phyloP scores from a whole-genome alignment of 345 rosid genomes.

The Ailanthus altissimus region DNA sequence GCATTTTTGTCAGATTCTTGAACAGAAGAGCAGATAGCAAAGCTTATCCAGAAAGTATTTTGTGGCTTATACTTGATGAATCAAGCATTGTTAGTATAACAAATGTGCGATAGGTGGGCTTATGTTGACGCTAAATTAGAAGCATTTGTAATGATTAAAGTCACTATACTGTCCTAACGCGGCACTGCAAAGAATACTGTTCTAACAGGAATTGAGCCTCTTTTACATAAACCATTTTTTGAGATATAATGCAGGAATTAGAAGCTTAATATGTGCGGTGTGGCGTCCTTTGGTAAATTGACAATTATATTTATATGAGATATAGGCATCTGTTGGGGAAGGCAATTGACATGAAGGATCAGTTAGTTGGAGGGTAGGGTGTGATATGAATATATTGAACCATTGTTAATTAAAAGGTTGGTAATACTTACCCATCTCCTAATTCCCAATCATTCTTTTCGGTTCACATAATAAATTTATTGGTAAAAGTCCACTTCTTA shows the following conservation, averaged over 20 bases:
- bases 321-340: constrained; percentile 38
- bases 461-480: constrained; percentile 53
- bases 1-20: not conserved
- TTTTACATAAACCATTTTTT: not conserved
- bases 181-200: too few relatives aligned
- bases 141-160: not conserved
- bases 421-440: constrained; percentile 84
- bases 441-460: constrained; percentile 70
- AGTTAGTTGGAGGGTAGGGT: constrained; percentile 70
- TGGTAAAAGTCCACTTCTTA: constrained; percentile 52
- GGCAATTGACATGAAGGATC: constrained; percentile 61
- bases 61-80: not conserved
- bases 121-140: not conserved
- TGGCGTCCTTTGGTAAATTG: not conserved
- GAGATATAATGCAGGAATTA: not conserved
- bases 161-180: not conserved
- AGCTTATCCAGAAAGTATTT: not conserved
- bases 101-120: too few relatives aligned
- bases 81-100: too few relatives aligned
- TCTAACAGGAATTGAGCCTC: not conserved
- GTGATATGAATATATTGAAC: constrained; percentile 29
- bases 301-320: constrained; percentile 21
- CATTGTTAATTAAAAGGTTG: constrained; percentile 43
- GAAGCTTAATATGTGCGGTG: not conserved
- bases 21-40: not conserved